Percentiles rank a stretch among this genome's conserved stretches.
Evolutionary conservation across 352 stramenopile genomes (phyloP).

Genomic region (Vaucheria bursata): DNA sequence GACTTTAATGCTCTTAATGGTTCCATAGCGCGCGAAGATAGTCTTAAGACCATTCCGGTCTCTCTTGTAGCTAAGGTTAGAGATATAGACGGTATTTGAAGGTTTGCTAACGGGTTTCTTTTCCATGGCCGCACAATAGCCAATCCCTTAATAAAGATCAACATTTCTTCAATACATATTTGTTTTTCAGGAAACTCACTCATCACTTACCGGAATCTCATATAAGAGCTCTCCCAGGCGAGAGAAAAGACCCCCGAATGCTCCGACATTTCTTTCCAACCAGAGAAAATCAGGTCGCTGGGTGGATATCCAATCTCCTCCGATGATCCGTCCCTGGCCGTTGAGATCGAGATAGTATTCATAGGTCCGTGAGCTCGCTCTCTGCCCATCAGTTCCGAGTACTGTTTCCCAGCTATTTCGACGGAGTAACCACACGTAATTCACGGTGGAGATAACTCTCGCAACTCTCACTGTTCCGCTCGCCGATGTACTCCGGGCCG

Average conservation of each 20-base stretch:
- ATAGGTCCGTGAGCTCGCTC: neutral
- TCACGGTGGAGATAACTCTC: neutral
- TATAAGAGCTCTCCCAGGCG: neutral
- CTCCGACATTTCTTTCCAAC: neutral
- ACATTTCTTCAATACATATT: too few relatives aligned
- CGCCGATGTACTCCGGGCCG: neutral
- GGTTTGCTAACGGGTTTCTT: too few relatives aligned
- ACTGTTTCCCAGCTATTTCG: neutral
- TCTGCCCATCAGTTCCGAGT: neutral
- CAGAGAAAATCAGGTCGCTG: neutral
- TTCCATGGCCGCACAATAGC: too few relatives aligned
- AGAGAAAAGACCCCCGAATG: neutral
- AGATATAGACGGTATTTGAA: too few relatives aligned
- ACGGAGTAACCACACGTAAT: neutral
- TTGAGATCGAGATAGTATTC: conserved; percentile 2
- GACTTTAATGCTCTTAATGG: too few relatives aligned
- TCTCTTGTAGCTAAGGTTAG: too few relatives aligned
- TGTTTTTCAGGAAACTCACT: too few relatives aligned
- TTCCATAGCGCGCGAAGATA: too few relatives aligned
- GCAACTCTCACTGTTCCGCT: neutral
- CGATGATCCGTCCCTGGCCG: neutral
- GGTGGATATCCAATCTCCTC: neutral
- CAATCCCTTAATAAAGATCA: too few relatives aligned
- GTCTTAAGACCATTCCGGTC: too few relatives aligned
- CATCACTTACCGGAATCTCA: neutral